Conservation (phyloP, 495 filamentous ascomycete species). For the Annulohypoxylon bovei region DNA sequence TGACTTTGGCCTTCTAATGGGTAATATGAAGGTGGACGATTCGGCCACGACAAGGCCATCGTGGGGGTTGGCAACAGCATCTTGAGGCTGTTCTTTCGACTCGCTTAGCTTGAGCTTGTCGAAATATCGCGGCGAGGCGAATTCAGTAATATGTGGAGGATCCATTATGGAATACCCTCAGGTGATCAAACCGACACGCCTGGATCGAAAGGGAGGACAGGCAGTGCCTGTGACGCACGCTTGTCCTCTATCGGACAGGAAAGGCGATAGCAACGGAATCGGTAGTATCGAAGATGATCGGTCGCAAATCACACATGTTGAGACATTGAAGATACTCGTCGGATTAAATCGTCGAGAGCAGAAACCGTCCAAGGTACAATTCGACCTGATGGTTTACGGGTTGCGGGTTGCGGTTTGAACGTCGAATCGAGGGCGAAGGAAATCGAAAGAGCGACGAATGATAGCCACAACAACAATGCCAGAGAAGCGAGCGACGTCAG, state of each 20-base stretch:
- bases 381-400: slow-evolving; percentile 8
- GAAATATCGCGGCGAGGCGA: slow-evolving; percentile 65
- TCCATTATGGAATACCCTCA: slow-evolving; percentile 55
- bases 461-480: slow-evolving; percentile 21
- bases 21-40: slow-evolving; percentile 52
- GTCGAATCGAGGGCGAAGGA: slow-evolving; percentile 15
- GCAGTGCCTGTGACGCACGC: slow-evolving; percentile 41
- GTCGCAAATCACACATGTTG: slow-evolving; percentile 60
- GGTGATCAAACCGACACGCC: slow-evolving; percentile 34
- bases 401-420: slow-evolving; percentile 3
- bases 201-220: slow-evolving; percentile 36
- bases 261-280: slow-evolving; percentile 44
- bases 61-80: slow-evolving; percentile 31
- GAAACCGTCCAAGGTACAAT: slow-evolving; percentile 22
- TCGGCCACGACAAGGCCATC: slow-evolving; percentile 39
- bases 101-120: slow-evolving; percentile 58
- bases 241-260: slow-evolving; percentile 51
- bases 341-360: slow-evolving; percentile 17
- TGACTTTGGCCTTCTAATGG: slow-evolving; percentile 49
- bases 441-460: slow-evolving; percentile 39
- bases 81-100: slow-evolving; percentile 43
- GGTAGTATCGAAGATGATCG: slow-evolving; percentile 46
- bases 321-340: slow-evolving; percentile 45
- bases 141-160: slow-evolving; percentile 64
- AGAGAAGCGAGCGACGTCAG: slow-evolving; percentile 45